Conservation (phyloP, 192 early-diverging fungal species). For the Backusella sp. region DNA sequence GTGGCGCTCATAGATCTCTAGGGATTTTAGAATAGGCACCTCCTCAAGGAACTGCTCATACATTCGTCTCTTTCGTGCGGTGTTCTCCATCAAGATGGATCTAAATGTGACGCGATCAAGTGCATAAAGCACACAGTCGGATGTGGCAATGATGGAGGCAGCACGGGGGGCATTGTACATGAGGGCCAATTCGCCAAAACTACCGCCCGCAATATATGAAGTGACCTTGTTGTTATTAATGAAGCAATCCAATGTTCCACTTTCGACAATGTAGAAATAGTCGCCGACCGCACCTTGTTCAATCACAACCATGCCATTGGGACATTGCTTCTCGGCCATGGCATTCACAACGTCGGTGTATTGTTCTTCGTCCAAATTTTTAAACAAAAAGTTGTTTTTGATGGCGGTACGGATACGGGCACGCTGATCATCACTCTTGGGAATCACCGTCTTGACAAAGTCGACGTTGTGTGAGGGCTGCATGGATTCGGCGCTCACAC, state of each 20-base stretch:
- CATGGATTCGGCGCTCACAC: constrained; percentile 95
- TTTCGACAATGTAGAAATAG: constrained; percentile 97
- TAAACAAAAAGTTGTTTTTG: constrained; percentile 90
- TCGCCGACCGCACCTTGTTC: constrained; percentile 95
- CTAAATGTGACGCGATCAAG: constrained; percentile 98
- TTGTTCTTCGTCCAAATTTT: constrained; percentile 94
- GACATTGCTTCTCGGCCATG: constrained; percentile 88
- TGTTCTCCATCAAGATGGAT: constrained; percentile 96
- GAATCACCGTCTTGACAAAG: constrained; percentile 84
- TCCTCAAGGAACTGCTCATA: constrained; percentile 97
- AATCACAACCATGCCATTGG: constrained; percentile 73
- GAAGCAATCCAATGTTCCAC: constrained; percentile 87
- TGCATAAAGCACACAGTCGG: constrained; percentile 89
- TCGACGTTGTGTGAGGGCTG: constrained; percentile 73
- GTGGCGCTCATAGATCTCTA: constrained; percentile 95
- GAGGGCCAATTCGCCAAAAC: constrained; percentile 97
- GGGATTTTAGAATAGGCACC: constrained; percentile 80
- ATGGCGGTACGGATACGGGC: constrained; percentile 78
- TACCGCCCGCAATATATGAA: constrained; percentile 77
- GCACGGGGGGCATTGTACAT: constrained; percentile 99
- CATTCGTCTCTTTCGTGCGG: constrained; percentile 90
- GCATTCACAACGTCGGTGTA: constrained; percentile 93
- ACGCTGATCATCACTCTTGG: constrained; percentile 86
- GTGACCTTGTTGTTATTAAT: constrained; percentile 78
- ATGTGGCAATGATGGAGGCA: constrained; percentile 86